These are phyloP conservation scores for Metarhizium anisopliae DNA, from an alignment of 2,329 filamentous ascomycete species.

Conservation along the genomic window DNA sequence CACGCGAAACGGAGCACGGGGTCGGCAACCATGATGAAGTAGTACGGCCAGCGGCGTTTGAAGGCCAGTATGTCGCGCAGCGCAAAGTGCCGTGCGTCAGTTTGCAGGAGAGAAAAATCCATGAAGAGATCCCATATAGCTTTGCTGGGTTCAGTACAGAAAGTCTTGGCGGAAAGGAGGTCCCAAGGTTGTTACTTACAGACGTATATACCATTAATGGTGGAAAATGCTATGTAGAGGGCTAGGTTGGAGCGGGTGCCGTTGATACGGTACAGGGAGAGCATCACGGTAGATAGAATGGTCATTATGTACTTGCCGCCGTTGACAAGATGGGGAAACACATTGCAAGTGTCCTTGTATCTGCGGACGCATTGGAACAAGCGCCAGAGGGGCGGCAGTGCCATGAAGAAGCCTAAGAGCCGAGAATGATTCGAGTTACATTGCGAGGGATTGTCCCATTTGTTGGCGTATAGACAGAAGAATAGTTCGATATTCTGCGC, in stretches of 20 bases:
- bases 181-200: constrained; percentile 39
- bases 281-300: constrained; percentile 65
- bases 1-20: constrained; percentile 84
- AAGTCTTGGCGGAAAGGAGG: neutral
- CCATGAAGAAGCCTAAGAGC: constrained; percentile 74
- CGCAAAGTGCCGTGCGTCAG: constrained; percentile 55
- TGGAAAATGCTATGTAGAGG: constrained; percentile 70
- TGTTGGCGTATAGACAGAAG: constrained; percentile 81
- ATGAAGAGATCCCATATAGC: constrained; percentile 90
- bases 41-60: constrained; percentile 76
- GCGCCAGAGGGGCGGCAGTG: constrained; percentile 82
- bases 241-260: constrained; percentile 47
- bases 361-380: constrained; percentile 84
- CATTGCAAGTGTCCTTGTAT: constrained; percentile 76
- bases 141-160: constrained; percentile 15
- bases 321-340: constrained; percentile 89
- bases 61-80: constrained; percentile 74
- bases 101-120: constrained; percentile 89
- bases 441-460: constrained; percentile 62
- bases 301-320: constrained; percentile 85
- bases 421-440: constrained; percentile 86
- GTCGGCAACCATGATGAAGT: constrained; percentile 72
- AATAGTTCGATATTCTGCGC: constrained; percentile 78
- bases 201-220: constrained; percentile 75
- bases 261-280: constrained; percentile 78